These are phyloP conservation scores for Zarea fungicola DNA, from an alignment of 2,329 filamentous ascomycete genomes.

Conservation along the genomic window DNA sequence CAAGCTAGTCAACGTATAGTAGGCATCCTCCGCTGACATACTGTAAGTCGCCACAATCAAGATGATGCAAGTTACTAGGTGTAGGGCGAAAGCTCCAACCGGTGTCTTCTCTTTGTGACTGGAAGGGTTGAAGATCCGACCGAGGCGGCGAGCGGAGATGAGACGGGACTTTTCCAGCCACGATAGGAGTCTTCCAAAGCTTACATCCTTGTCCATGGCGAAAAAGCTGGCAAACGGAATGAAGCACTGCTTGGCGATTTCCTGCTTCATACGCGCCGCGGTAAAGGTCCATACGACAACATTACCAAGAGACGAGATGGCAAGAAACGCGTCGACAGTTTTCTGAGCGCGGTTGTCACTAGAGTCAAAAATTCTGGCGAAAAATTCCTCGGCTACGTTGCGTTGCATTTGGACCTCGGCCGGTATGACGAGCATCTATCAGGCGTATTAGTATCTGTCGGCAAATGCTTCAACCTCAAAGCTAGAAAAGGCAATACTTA, in stretches of 20 bases:
- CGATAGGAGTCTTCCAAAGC: conserved; percentile 26
- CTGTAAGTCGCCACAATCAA: conserved; percentile 30
- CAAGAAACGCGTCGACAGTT: conserved; percentile 45
- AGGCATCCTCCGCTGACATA: conserved; percentile 22
- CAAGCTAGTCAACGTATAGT: conserved; percentile 27
- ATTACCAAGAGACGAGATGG: conserved; percentile 51
- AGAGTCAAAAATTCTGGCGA: conserved; percentile 18
- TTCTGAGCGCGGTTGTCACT: conserved; percentile 21
- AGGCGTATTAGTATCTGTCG: not conserved
- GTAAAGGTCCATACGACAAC: conserved; percentile 54
- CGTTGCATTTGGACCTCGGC: conserved; percentile 17
- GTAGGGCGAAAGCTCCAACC: conserved; percentile 30
- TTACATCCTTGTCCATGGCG: conserved; percentile 32
- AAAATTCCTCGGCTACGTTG: conserved; percentile 29
- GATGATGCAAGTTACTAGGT: conserved; percentile 29
- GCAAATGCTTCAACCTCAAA: too few relatives aligned
- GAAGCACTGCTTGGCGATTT: conserved; percentile 55
- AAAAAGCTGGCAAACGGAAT: conserved; percentile 46
- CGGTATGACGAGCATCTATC: conserved; percentile 36
- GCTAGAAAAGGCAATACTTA: conserved; percentile 20
- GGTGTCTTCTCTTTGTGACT: conserved; percentile 32
- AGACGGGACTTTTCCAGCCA: conserved; percentile 28
- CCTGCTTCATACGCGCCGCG: conserved; percentile 51
- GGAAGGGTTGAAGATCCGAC: conserved; percentile 28
- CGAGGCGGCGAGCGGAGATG: conserved; percentile 23